A percentile compares a stretch with the other conserved stretches of the same genome.
phyloP scores from a whole-genome alignment of 805 yeast species.

The Suhomyces pyralidae region DNA sequence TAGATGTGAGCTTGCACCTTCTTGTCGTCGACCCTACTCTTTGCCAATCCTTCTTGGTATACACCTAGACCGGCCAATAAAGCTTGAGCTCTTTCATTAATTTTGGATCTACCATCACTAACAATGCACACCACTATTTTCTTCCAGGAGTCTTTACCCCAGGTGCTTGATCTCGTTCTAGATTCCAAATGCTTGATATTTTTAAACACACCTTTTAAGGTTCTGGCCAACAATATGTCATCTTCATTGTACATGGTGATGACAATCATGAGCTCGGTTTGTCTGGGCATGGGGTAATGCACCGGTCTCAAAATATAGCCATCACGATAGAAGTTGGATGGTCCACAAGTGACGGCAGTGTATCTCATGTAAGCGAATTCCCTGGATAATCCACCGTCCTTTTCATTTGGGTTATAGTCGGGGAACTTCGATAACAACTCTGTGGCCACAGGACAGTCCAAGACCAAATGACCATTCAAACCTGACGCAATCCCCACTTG shows the following conservation, averaged over 20 bases:
- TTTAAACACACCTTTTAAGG: slow-evolving; percentile 62
- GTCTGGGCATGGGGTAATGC: slow-evolving; percentile 50
- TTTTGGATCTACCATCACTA: slow-evolving; percentile 64
- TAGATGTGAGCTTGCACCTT: slow-evolving; percentile 64
- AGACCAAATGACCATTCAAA: slow-evolving; percentile 68
- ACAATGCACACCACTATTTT: slow-evolving; percentile 62
- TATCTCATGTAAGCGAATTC: slow-evolving; percentile 63
- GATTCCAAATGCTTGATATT: slow-evolving; percentile 57
- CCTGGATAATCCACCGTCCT: slow-evolving; percentile 42
- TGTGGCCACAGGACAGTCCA: slow-evolving; percentile 87
- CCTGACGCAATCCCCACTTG: slow-evolving; percentile 35
- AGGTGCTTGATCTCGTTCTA: slow-evolving; percentile 45
- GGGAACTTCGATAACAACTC: slow-evolving; percentile 50
- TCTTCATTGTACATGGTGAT: slow-evolving; percentile 69
- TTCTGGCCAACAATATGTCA: slow-evolving; percentile 57
- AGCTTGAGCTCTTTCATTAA: slow-evolving; percentile 61
- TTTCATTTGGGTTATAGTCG: slow-evolving; percentile 30
- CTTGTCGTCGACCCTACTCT: slow-evolving; percentile 55
- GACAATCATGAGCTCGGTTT: slow-evolving; percentile 60
- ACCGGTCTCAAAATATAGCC: slow-evolving; percentile 57
- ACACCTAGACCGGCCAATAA: slow-evolving; percentile 63
- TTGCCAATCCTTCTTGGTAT: slow-evolving; percentile 65
- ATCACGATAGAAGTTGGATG: slow-evolving; percentile 55
- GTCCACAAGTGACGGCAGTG: slow-evolving; percentile 67
- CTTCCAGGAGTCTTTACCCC: slow-evolving; percentile 54